Evolutionary conservation across 2,329 filamentous ascomycete genomes (phyloP).

Genomic region (Akanthomyces dipterigenus): DNA sequence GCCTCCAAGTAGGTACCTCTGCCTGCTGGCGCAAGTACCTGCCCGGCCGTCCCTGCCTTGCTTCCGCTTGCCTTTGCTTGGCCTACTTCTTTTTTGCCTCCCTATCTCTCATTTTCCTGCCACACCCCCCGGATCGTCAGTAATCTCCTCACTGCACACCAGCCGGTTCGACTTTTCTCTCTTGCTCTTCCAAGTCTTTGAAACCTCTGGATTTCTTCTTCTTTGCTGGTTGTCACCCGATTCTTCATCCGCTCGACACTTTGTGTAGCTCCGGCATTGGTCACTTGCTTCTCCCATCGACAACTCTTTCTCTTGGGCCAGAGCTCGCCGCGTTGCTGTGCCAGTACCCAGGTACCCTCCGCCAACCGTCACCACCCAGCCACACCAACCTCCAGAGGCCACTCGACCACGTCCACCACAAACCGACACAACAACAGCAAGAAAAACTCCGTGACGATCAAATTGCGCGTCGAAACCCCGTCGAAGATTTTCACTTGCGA

Average conservation of each 20-base stretch:
- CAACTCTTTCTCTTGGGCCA: neutral
- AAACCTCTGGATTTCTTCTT: neutral
- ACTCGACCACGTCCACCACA: neutral
- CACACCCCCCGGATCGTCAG: slow-evolving; percentile 7
- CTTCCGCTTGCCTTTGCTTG: neutral
- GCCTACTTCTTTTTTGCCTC: neutral
- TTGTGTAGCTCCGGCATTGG: neutral
- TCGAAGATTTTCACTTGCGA: neutral
- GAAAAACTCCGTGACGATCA: neutral
- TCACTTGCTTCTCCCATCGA: neutral
- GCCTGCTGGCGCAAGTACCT: slow-evolving; percentile 1
- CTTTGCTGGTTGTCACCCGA: neutral
- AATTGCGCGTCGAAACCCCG: neutral
- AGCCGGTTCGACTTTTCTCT: neutral
- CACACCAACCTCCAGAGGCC: neutral
- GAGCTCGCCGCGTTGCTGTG: slow-evolving; percentile 3
- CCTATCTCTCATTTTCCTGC: neutral
- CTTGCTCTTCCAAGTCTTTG: neutral
- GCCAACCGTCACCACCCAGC: neutral
- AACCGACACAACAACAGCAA: neutral
- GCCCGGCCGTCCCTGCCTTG: neutral
- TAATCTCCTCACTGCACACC: slow-evolving; percentile 7
- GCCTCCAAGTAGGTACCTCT: neutral
- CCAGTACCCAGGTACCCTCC: neutral
- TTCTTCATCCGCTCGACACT: neutral